phyloP scores from a whole-genome alignment of 768 basidiomycete species.

The Favolaschia claudopus region DNA sequence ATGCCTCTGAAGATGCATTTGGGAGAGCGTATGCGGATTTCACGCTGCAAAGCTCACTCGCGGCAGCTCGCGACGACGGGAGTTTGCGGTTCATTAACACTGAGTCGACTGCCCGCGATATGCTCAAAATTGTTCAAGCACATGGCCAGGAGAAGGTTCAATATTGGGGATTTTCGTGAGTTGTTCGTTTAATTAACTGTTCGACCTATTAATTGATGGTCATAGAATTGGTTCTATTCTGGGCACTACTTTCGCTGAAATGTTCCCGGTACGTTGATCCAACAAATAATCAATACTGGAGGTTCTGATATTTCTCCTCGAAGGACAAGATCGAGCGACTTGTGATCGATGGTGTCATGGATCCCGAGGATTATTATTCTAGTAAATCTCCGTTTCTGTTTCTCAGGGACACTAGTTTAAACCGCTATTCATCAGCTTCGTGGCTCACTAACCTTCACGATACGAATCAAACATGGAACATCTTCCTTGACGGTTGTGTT shows the following conservation, averaged over 20 bases:
- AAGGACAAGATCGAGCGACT: constrained; percentile 14
- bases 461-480: constrained; percentile 4
- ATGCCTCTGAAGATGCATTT: too few species aligned
- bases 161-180: too few species aligned
- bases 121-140: too few species aligned
- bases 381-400: neutral
- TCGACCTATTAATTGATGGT: too few species aligned
- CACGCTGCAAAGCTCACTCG: too few species aligned
- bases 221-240: neutral
- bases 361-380: neutral
- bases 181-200: too few species aligned
- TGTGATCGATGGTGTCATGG: constrained; percentile 8
- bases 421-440: neutral
- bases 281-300: neutral
- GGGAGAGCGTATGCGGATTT: too few species aligned
- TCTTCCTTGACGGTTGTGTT: constrained; percentile 8
- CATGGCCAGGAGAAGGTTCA: too few species aligned
- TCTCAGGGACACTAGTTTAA: neutral
- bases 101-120: too few species aligned
- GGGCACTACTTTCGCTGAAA: neutral
- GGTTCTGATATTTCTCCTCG: too few species aligned
- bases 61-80: too few species aligned
- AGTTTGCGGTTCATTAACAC: too few species aligned
- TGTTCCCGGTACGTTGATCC: neutral
- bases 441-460: neutral